Evolutionary conservation across 129 eudicot species (phyloP).

Genomic region (sunflower (Helianthus annuus)): DNA sequence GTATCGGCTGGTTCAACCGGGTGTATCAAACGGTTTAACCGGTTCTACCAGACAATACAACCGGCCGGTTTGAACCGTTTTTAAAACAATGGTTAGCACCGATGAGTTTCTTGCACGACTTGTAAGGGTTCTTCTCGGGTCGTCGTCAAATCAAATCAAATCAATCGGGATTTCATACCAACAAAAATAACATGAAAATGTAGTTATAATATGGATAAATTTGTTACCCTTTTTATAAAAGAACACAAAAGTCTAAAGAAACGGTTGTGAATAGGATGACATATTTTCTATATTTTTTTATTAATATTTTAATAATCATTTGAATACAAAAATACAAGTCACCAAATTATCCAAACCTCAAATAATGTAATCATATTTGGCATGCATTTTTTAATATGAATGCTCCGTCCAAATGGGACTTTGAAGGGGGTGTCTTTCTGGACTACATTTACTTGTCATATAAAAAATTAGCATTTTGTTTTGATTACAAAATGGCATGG

Average conservation of each 20-base stretch:
- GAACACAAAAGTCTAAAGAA: slow-evolving; percentile 10
- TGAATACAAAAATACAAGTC: background rate
- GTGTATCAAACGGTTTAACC: too few species aligned
- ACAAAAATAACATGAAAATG: background rate
- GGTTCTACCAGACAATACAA: too few species aligned
- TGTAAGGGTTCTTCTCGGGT: background rate
- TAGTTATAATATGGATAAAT: background rate
- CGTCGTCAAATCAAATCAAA: background rate
- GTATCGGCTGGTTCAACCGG: too few species aligned
- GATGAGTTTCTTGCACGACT: too few species aligned
- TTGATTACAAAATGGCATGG: background rate
- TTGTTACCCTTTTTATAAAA: background rate
- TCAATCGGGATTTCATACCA: background rate
- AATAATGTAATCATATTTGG: background rate
- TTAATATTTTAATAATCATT: slow-evolving; percentile 1
- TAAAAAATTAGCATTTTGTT: background rate
- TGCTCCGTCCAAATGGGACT: slow-evolving; percentile 25
- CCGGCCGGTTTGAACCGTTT: too few species aligned
- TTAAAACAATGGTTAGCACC: too few species aligned
- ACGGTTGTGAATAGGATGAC: background rate
- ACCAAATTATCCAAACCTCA: slow-evolving; percentile 20
- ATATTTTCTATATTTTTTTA: background rate
- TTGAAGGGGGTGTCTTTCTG: slow-evolving; percentile 15
- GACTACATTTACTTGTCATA: slow-evolving; percentile 7
- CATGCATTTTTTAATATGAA: slow-evolving; percentile 2